These are phyloP conservation scores for Xerocomellus amylosporus DNA, from an alignment of 768 basidiomycete genomes.

Conservation along the genomic window DNA sequence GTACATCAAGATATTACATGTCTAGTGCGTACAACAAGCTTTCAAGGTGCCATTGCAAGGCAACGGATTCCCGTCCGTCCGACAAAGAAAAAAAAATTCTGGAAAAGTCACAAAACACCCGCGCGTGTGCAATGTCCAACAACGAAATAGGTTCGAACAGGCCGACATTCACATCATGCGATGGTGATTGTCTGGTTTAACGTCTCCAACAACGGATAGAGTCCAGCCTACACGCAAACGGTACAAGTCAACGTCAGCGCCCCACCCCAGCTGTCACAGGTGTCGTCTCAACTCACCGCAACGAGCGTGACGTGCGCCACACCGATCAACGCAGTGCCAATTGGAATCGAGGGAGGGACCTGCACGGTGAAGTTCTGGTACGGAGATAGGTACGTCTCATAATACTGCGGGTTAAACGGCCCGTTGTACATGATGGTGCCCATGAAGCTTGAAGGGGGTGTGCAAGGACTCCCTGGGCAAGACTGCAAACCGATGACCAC, in stretches of 20 bases:
- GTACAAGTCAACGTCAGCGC: neutral
- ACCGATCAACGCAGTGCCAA: slow-evolving; percentile 36
- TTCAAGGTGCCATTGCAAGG: too few species aligned
- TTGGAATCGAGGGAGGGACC: slow-evolving; percentile 30
- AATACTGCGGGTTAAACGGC: slow-evolving; percentile 37
- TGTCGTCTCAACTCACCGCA: slow-evolving; percentile 35
- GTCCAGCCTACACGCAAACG: slow-evolving; percentile 30
- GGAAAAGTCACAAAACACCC: too few species aligned
- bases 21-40: too few species aligned
- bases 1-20: too few species aligned
- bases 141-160: neutral
- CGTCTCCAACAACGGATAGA: slow-evolving; percentile 30
- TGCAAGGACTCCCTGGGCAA: slow-evolving; percentile 32
- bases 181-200: slow-evolving; percentile 32
- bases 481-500: slow-evolving; percentile 44
- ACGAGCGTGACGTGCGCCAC: slow-evolving; percentile 39
- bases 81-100: too few species aligned
- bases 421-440: slow-evolving; percentile 50
- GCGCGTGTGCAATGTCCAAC: too few species aligned
- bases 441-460: slow-evolving; percentile 29
- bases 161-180: slow-evolving; percentile 6
- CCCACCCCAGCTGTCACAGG: neutral
- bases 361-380: slow-evolving; percentile 46
- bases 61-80: too few species aligned
- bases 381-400: slow-evolving; percentile 32